Base-by-base conservation (phyloP, 1,284 basidiomycete genomes). In the Ceratobasidium sp. region DNA sequence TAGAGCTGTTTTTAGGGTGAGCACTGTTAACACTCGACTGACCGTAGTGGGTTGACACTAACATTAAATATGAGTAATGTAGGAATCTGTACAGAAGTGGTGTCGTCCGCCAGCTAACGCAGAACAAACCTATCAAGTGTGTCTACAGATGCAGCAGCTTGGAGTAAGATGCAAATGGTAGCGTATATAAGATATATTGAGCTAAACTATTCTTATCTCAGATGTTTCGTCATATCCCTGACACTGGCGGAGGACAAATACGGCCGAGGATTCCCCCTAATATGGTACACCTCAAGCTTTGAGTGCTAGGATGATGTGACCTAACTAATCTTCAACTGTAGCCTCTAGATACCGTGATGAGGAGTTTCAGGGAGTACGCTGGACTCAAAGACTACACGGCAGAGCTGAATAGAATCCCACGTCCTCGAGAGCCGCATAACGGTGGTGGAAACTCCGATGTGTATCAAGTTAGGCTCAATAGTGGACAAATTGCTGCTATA, bases 371-470 rank as follows among this genome's bases (percentile, higher is more conserved):
- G 28, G 28, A 33, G 26, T 17, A n/a, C n/a, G 13, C 57, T 61
- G 13, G 28, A 17, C 28, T 61, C 17, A 26, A 17, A 13, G 57
- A 61, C 57, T 61, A 61, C 28, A 61, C 57, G 57, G 15, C 57
- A 26, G 20, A 61, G 57, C 57, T 61, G 57, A 28, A 33, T 28
- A 17, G 28, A 13, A 26, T 26, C 57, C 20, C 17, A 17, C 13
- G 28, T 61, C 26, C 28, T 17, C 50, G 15, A 23, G 20, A 61
- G 26, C 57, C 57, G 57, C 20, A 13, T n/a, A 13, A 17, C 20
- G 20, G 13, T 17, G 57, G 57, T 28, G 57, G 57, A 26, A n/a
- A 17, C 57, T n/a, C 57, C n/a, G 57, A 61, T n/a, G 57, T 61
- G 13, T 61, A 61, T 33, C 20, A 26, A 61, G 57, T 28, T 26